Base-by-base conservation (phyloP, 1,284 basidiomycete genomes). In the Ceratobasidium sp. region DNA sequence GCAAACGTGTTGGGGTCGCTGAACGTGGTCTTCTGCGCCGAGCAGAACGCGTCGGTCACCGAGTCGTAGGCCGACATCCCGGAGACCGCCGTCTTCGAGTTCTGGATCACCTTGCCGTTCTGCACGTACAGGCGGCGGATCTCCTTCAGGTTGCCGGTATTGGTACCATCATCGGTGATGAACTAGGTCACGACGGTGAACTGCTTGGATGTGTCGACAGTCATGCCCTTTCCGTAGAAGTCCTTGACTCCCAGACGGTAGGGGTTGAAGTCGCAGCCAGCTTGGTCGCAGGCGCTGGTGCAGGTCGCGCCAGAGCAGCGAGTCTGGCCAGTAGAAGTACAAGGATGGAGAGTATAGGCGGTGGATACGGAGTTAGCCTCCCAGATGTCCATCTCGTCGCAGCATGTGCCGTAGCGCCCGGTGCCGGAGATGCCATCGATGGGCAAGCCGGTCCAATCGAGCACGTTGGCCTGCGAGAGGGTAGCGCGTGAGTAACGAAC, bases 101-200 rank as follows among this genome's bases (percentile, higher is more conserved):
- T 90, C 80, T 85, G 85, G 86, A 89, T 88, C 81, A 89, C 87
- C 77, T 83, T 82, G 77, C 88, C 88, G 83, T 88, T 85, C 84
- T 90, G 89, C 44, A 89, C 87, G 84, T 89, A 90, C 82, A 90
- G 80, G 75, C 89, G 88, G 79, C 87, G 87, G 84, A 90, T 90
- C 83, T 89, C 88, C 58, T 83, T 85, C 84, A 86, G 87, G 42
- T 83, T 84, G 71, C 89, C 89, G 76, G 84, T 83, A 77, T 86
- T 82, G 33, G 87, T 86, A 81, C 86, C 86, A 85, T 87, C 85
- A 79, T 82, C 81, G 80, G 89, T 89, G 82, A 89, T 79, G 87
- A 90, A 90, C 82, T 90, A 89, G 69, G 89, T 90, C 80, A 90
- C 88, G 81, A 90, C 88, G 71, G 89, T 90, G 85, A 89, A 84